Conservation (phyloP, 176 grass and related monocot species). For the Melocanna baccifera region DNA sequence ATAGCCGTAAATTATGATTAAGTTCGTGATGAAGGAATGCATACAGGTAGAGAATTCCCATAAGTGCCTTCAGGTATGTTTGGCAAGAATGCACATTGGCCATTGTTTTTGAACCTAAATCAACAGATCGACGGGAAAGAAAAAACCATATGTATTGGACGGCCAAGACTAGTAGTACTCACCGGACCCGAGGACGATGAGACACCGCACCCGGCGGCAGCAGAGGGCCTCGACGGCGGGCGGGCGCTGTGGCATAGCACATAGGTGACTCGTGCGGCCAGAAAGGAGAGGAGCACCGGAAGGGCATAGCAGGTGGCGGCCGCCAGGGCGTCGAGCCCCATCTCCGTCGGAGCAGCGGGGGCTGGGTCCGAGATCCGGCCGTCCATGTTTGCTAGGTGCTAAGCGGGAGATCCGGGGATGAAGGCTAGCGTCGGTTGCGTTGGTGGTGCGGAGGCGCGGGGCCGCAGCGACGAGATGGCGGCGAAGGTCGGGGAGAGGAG, state of each 20-base stretch:
- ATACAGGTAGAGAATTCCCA: neutral
- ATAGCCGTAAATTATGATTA: neutral
- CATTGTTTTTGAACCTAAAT: neutral
- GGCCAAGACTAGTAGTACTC: neutral
- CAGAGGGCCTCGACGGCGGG: conserved; percentile 10
- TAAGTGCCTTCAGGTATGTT: neutral
- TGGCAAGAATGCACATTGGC: neutral
- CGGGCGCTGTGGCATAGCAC: conserved; percentile 42
- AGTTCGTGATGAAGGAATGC: neutral
- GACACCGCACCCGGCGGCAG: conserved; percentile 27
- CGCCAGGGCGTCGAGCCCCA: conserved; percentile 15
- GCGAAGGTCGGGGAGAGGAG: too few species aligned
- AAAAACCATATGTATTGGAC: neutral
- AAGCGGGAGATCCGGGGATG: neutral
- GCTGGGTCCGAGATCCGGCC: neutral
- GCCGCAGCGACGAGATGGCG: too few species aligned
- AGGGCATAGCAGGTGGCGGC: neutral
- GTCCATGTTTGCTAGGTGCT: neutral
- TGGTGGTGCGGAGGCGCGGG: too few species aligned
- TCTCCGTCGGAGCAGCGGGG: neutral
- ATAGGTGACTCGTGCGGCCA: conserved; percentile 37
- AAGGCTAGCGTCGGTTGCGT: too few species aligned
- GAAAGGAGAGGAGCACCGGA: conserved; percentile 44
- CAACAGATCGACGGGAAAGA: neutral
- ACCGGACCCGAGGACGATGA: conserved; percentile 67